These are phyloP conservation scores for Trichosanthes truncata DNA, from an alignment of 306 rosid species.

Conservation along the genomic window DNA sequence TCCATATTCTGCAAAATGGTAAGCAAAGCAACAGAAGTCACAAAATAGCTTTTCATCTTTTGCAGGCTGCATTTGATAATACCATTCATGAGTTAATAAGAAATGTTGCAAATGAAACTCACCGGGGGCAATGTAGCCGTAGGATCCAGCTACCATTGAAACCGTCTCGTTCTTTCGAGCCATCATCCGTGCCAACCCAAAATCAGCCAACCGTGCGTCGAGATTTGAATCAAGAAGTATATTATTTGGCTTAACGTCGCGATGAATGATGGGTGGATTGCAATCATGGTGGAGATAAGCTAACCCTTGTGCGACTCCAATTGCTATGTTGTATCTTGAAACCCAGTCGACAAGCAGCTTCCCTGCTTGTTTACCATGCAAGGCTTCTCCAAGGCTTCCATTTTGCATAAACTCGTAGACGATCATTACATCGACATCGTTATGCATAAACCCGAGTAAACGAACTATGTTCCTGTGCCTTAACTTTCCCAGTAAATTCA, in stretches of 20 bases:
- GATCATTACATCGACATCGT: constrained; percentile 69
- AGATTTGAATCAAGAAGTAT: constrained; percentile 84
- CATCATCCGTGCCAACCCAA: constrained; percentile 92
- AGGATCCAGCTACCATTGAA: constrained; percentile 92
- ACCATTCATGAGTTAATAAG: neutral
- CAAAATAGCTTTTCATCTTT: neutral
- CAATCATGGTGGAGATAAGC: constrained; percentile 96
- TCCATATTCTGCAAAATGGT: constrained; percentile 65
- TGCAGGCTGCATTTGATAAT: neutral
- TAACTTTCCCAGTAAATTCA: constrained; percentile 70
- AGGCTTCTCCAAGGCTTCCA: constrained; percentile 86
- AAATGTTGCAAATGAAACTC: constrained; percentile 19
- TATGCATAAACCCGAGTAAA: constrained; percentile 67
- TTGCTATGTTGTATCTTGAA: constrained; percentile 76
- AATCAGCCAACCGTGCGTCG: constrained; percentile 88
- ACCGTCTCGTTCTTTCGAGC: constrained; percentile 76
- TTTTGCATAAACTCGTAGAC: constrained; percentile 82
- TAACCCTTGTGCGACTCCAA: constrained; percentile 89
- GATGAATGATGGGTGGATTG: constrained; percentile 75
- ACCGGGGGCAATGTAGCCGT: constrained; percentile 98
- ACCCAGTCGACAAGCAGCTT: constrained; percentile 86
- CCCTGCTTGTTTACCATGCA: constrained; percentile 60
- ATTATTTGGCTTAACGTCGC: constrained; percentile 86
- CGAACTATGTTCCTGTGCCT: constrained; percentile 89
- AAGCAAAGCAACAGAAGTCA: neutral